Evolutionary conservation across 129 eudicot genomes (phyloP), one percentile per base, ranked within the genome.

Genomic region (Artemisia annua): DNA sequence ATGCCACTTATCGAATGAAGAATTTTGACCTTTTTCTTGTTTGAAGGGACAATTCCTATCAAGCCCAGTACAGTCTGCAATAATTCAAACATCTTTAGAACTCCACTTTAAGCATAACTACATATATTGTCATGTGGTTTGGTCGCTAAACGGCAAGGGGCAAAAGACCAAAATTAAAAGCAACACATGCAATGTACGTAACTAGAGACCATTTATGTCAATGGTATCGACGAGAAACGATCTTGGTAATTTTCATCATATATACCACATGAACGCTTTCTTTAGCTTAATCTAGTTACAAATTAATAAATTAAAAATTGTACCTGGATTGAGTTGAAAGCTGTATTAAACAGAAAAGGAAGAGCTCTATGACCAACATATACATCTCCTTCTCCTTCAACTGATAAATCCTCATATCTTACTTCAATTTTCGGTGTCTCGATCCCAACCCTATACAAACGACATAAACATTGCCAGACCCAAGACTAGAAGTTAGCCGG

Each of bases 1-100:
- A 88, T 80, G 61, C 97, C 97, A 22, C 83, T 82, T 63, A 91
- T 77, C 59, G 89, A 83, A 7, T 79, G 82, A 74, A 91, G 97
- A 52, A 91, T 88, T 63, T 82, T 84, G 71, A 88, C 73, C 4
- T 58, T 64, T 79, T 55, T 88, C 83, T 88, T 91, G 84, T 82
- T 91, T 19, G 92, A 86, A 20, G 92, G 90, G 35, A 81, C 12
- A 63, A 91, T 49, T 49, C 80, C 69, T n/a, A 58, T 30, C 28
- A 59, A 68, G 17, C 54, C 80, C 59, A 57, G 26, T 67, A 43
- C 30, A 13, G 51, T 58, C 75, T 68, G 8, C 7, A 58, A 57
- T 1, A 26, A 26, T 26, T 26, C 28, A 18, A 52, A 54, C 28
- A 68, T 69, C 12, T 26, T 26, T 26, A 16, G 43, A 69, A 30